A percentile compares a stretch with the other conserved stretches of the same genome.
phyloP scores from a whole-genome alignment of 352 stramenopile species.

The Hyaloperonospora brassicae region DNA sequence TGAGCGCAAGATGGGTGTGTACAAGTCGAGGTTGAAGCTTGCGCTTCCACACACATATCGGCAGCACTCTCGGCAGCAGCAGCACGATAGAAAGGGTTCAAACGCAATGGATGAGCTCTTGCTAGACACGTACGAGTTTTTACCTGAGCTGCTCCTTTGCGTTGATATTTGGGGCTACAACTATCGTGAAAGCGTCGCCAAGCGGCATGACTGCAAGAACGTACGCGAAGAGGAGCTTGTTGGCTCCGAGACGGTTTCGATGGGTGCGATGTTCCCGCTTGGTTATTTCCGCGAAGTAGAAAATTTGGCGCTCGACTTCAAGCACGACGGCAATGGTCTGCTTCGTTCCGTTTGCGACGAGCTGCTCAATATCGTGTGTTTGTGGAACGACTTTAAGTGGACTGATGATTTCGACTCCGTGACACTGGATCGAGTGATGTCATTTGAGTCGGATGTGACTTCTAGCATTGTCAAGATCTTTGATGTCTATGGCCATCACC shows the following conservation, averaged over 20 bases:
- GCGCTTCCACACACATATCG: conserved; percentile 44
- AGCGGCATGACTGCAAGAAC: conserved; percentile 14
- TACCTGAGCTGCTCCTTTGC: conserved; percentile 55
- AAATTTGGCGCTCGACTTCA: conserved; percentile 48
- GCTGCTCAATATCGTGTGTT: conserved; percentile 56
- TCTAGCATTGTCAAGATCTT: conserved; percentile 55
- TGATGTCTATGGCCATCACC: conserved; percentile 43
- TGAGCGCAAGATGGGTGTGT: conserved; percentile 66
- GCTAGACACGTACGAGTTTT: conserved; percentile 58
- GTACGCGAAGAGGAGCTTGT: conserved; percentile 7
- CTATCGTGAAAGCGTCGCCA: conserved; percentile 31
- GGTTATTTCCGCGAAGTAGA: conserved; percentile 40
- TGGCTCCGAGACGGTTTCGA: conserved; percentile 4
- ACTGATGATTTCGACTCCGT: conserved; percentile 42
- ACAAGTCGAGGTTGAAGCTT: conserved; percentile 63
- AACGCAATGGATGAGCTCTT: conserved; percentile 36
- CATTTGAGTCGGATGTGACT: conserved; percentile 58
- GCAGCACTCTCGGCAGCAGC: conserved; percentile 24
- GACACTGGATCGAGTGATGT: conserved; percentile 38
- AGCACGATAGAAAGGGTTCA: conserved; percentile 15
- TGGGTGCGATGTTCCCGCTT: conserved; percentile 28
- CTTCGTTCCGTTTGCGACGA: conserved; percentile 69
- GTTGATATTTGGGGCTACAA: conserved; percentile 59
- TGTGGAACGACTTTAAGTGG: conserved; percentile 80
- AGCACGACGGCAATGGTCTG: conserved; percentile 45